These are phyloP conservation scores for Lasiosphaeriaceae sp. DNA, from an alignment of 495 filamentous ascomycete species.

Conservation along the genomic window DNA sequence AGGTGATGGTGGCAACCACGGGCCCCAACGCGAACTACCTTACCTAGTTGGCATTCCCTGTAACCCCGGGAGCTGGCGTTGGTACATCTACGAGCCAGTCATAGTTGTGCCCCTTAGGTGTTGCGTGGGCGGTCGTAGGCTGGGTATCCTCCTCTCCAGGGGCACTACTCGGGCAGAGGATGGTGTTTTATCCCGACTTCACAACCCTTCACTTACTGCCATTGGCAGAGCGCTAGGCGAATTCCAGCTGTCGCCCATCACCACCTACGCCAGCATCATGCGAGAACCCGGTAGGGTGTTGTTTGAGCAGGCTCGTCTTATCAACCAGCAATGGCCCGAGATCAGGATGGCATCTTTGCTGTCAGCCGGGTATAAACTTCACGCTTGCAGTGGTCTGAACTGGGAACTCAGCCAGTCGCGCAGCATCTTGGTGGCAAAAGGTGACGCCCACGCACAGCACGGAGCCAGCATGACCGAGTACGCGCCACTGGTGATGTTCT, in stretches of 20 bases:
- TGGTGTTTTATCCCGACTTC: neutral
- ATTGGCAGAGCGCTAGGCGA: neutral
- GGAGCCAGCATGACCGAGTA: neutral
- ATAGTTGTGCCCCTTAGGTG: neutral
- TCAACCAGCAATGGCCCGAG: neutral
- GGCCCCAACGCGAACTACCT: too few species aligned
- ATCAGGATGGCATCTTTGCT: neutral
- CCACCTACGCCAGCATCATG: neutral
- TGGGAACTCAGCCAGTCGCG: neutral
- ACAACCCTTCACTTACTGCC: neutral
- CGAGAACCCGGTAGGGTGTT: too few species aligned
- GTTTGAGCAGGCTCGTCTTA: too few species aligned
- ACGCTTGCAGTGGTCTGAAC: too few species aligned
- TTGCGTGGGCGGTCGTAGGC: neutral
- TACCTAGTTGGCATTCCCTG: neutral
- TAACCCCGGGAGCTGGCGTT: neutral
- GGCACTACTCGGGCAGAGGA: neutral
- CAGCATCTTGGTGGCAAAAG: neutral
- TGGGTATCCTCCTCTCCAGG: neutral
- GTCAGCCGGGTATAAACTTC: neutral
- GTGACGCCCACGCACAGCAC: neutral
- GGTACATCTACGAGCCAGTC: constrained; percentile 3
- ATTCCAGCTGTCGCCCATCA: neutral
- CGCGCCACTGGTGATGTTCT: neutral
- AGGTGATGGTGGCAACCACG: too few species aligned